These are phyloP conservation scores for Chalara sp. DNA, from an alignment of 2,329 filamentous ascomycete species.

Conservation along the genomic window DNA sequence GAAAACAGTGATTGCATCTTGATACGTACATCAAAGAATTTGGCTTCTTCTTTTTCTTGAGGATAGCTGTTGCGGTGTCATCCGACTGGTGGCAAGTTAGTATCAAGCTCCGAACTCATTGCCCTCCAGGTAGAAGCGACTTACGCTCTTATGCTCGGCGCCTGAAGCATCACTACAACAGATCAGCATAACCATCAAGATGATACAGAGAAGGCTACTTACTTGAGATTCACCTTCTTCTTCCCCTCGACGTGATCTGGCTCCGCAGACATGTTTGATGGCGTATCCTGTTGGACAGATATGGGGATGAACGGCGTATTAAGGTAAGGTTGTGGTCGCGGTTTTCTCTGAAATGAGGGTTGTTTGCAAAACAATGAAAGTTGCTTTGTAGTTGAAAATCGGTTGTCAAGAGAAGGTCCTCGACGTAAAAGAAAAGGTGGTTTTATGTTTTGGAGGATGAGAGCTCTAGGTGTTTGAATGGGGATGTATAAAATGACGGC, in stretches of 20 bases:
- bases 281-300: constrained; percentile 31
- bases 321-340: constrained; percentile 3
- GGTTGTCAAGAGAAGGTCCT: constrained; percentile 2
- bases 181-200: constrained; percentile 30
- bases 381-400: neutral
- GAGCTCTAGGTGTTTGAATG: constrained; percentile 9
- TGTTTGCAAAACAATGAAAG: neutral
- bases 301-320: constrained; percentile 3
- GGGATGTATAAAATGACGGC: neutral
- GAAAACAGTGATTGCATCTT: constrained; percentile 4
- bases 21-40: constrained; percentile 86
- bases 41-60: constrained; percentile 99
- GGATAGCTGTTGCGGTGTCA: constrained; percentile 89
- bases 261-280: constrained; percentile 60
- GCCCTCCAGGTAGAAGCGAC: constrained; percentile 27
- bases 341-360: constrained; percentile 1
- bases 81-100: constrained; percentile 57
- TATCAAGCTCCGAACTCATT: constrained; percentile 14
- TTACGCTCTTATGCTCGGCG: constrained; percentile 77
- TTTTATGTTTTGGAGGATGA: constrained; percentile 1
- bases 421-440: constrained; percentile 7
- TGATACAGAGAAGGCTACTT: constrained; percentile 56
- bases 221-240: constrained; percentile 81
- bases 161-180: constrained; percentile 74
- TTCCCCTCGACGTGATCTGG: constrained; percentile 58